phyloP scores from a whole-genome alignment of 2,329 filamentous ascomycete genomes.

The Phoma sp. region DNA sequence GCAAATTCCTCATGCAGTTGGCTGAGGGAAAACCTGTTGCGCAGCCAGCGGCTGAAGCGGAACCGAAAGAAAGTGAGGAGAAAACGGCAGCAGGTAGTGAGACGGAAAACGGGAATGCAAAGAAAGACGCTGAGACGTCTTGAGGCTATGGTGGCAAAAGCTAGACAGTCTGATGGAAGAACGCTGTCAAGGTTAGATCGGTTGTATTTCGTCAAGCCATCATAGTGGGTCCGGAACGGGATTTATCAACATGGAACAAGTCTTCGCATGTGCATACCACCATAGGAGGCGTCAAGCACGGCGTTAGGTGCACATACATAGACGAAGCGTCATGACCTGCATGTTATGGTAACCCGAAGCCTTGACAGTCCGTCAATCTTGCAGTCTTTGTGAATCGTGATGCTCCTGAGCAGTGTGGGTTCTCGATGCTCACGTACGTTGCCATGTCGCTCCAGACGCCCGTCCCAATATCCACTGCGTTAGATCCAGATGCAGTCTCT shows the following conservation, averaged over 20 bases:
- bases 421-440: too few relatives aligned
- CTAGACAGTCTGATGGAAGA: background rate
- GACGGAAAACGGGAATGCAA: background rate
- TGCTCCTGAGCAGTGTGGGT: too few relatives aligned
- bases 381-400: background rate
- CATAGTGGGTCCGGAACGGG: background rate
- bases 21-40: constrained; percentile 63
- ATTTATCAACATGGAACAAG: background rate
- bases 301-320: background rate
- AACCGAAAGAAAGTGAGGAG: constrained; percentile 10
- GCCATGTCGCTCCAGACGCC: too few relatives aligned
- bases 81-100: background rate
- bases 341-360: background rate
- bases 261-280: background rate
- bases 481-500: too few relatives aligned
- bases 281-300: background rate
- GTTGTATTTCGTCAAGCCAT: background rate
- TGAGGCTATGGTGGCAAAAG: background rate
- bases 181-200: background rate
- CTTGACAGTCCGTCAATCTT: background rate
- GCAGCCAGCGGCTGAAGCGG: constrained; percentile 16
- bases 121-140: background rate
- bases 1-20: constrained; percentile 70
- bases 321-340: background rate
- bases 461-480: too few relatives aligned